Evolutionary conservation across 2,329 filamentous ascomycete genomes (phyloP).

Genomic region (Colletotrichum camelliae): DNA sequence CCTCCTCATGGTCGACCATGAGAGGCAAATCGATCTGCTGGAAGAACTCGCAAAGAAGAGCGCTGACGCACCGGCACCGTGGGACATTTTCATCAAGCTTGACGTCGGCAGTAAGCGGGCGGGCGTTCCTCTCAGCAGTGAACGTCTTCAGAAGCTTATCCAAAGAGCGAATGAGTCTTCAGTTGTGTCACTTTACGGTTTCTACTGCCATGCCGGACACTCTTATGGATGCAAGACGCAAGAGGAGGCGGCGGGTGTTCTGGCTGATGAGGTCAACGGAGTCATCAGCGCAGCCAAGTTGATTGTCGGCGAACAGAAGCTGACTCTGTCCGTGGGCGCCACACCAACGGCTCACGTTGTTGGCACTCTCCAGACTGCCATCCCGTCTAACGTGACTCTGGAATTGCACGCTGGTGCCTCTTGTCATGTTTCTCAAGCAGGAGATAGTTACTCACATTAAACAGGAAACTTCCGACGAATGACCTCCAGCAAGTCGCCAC

Average conservation of each 20-base stretch:
- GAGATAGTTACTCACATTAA: background rate
- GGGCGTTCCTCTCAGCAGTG: slow-evolving; percentile 32
- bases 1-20: slow-evolving; percentile 41
- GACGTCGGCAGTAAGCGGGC: slow-evolving; percentile 41
- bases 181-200: slow-evolving; percentile 36
- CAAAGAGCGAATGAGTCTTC: slow-evolving; percentile 30
- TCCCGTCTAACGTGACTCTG: slow-evolving; percentile 35
- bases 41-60: slow-evolving; percentile 24
- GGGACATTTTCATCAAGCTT: slow-evolving; percentile 42
- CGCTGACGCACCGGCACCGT: slow-evolving; percentile 22
- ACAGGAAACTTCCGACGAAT: slow-evolving; percentile 40
- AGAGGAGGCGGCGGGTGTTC: slow-evolving; percentile 32
- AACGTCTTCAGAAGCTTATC: slow-evolving; percentile 31
- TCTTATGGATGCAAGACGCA: slow-evolving; percentile 37
- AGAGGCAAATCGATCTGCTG: slow-evolving; percentile 35
- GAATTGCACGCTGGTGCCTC: slow-evolving; percentile 39
- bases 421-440: too few relatives aligned
- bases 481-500: slow-evolving; percentile 45
- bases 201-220: slow-evolving; percentile 43
- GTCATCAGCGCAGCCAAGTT: slow-evolving; percentile 35
- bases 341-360: slow-evolving; percentile 43
- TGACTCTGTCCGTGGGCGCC: slow-evolving; percentile 38
- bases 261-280: slow-evolving; percentile 34
- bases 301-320: slow-evolving; percentile 26
- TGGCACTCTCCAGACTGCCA: slow-evolving; percentile 30